Percentiles rank a stretch among this genome's conserved stretches.
Evolutionary conservation across 768 basidiomycete genomes (phyloP).

Genomic region (Tremella fuciformis): DNA sequence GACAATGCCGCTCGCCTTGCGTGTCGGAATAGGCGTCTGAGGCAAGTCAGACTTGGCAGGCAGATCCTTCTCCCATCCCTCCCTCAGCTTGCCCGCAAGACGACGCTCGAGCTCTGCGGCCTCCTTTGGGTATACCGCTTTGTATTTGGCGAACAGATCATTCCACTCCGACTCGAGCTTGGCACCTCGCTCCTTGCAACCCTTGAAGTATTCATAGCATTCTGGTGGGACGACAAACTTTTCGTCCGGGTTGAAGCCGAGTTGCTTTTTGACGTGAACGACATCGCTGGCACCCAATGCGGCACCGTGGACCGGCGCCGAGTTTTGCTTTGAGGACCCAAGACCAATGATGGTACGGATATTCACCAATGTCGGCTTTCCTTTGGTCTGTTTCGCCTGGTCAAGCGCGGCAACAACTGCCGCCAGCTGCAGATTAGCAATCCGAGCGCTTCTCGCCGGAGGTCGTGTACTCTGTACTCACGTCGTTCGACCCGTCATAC

Average conservation of each 20-base stretch:
- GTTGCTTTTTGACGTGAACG: conserved; percentile 41
- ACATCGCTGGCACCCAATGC: conserved; percentile 51
- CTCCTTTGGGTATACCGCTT: conserved; percentile 26
- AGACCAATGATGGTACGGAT: conserved; percentile 49
- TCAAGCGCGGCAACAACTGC: conserved; percentile 40
- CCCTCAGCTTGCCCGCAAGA: conserved; percentile 31
- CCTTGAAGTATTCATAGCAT: conserved; percentile 46
- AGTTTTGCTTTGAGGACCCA: conserved; percentile 42
- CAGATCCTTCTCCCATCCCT: conserved; percentile 33
- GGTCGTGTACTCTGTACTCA: no score
- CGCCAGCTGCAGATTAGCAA: no score
- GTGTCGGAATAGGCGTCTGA: conserved; percentile 27
- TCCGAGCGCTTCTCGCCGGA: no score
- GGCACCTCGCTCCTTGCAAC: conserved; percentile 30
- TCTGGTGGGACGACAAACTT: conserved; percentile 42
- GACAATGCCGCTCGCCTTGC: conserved; percentile 44
- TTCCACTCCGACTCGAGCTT: conserved; percentile 42
- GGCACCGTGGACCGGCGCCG: conserved; percentile 44
- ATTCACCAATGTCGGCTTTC: conserved; percentile 48
- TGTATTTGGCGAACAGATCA: conserved; percentile 28
- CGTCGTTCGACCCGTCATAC: conserved; percentile 45
- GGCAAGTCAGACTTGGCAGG: conserved; percentile 37
- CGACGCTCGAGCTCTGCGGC: conserved; percentile 30
- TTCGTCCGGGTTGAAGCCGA: conserved; percentile 43
- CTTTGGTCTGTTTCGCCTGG: conserved; percentile 38